Percentiles rank a stretch among this genome's conserved stretches.
These are phyloP conservation scores for Annulohypoxylon bovei DNA, from an alignment of 495 filamentous ascomycete species.

Conservation along the genomic window DNA sequence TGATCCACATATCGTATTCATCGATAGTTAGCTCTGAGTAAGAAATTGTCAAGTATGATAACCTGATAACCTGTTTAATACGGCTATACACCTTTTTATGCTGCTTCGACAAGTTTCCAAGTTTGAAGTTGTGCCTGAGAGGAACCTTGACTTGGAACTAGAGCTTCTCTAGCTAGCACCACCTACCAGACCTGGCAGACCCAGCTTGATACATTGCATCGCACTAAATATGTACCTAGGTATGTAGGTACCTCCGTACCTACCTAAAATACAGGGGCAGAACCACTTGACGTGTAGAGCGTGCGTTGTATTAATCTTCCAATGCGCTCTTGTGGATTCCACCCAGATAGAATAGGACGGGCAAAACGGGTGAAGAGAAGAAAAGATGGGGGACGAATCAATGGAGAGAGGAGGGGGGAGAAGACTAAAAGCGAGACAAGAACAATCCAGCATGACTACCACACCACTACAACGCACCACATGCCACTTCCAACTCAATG, in stretches of 20 bases:
- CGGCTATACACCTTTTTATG: conserved; percentile 27
- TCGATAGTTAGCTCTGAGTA: conserved; percentile 14
- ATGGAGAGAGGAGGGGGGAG: conserved; percentile 14
- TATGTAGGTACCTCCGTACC: conserved; percentile 15
- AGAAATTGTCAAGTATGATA: conserved; percentile 10
- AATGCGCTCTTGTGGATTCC: conserved; percentile 35
- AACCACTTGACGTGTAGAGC: conserved; percentile 36
- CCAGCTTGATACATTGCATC: not conserved
- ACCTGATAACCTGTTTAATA: conserved; percentile 1
- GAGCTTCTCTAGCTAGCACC: conserved; percentile 21
- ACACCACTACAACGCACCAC: conserved; percentile 39
- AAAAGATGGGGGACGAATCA: conserved; percentile 20
- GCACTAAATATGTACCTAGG: not conserved
- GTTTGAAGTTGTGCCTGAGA: conserved; percentile 37
- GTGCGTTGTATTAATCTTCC: conserved; percentile 24
- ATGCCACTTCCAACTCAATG: conserved; percentile 22
- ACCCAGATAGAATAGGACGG: conserved; percentile 27
- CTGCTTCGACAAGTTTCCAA: conserved; percentile 31
- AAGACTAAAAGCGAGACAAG: not conserved
- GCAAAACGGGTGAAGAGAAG: not conserved
- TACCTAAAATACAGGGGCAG: conserved; percentile 21
- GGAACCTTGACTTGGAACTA: conserved; percentile 24
- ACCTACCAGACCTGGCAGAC: not conserved
- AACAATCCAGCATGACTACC: conserved; percentile 27
- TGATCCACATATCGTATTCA: conserved; percentile 12